Conservation (phyloP, 2,329 filamentous ascomycete species). For the Arthrobotrys sphaeroides region DNA sequence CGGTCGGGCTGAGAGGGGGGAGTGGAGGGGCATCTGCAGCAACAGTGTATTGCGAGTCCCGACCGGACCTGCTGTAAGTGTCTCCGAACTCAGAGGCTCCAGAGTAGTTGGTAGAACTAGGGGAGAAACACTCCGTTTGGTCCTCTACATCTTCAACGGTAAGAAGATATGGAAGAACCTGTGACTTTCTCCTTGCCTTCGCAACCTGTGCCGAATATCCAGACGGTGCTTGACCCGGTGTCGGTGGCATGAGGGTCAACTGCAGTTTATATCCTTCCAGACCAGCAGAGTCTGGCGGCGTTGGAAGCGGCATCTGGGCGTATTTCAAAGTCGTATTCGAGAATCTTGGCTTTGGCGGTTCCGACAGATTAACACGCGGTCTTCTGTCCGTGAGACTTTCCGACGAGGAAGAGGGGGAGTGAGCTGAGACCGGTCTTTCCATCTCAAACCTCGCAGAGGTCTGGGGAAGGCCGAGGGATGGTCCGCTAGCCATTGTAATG, state of each 20-base stretch:
- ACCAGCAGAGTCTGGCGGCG: slow-evolving; percentile 50
- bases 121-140: slow-evolving; percentile 49
- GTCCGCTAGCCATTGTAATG: slow-evolving; percentile 19
- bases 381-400: slow-evolving; percentile 41
- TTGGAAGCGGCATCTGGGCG: slow-evolving; percentile 52
- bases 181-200: slow-evolving; percentile 27
- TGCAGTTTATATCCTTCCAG: slow-evolving; percentile 51
- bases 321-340: slow-evolving; percentile 52
- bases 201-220: slow-evolving; percentile 25
- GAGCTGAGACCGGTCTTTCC: slow-evolving; percentile 17
- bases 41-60: slow-evolving; percentile 31
- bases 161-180: slow-evolving; percentile 49
- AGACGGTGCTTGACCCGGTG: slow-evolving; percentile 35
- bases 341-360: slow-evolving; percentile 46
- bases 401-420: slow-evolving; percentile 37
- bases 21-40: slow-evolving; percentile 34
- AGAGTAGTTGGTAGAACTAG: slow-evolving; percentile 52
- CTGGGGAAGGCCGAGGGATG: slow-evolving; percentile 32
- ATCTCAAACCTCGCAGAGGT: slow-evolving; percentile 53
- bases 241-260: slow-evolving; percentile 52
- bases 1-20: slow-evolving; percentile 35
- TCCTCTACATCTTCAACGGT: slow-evolving; percentile 51
- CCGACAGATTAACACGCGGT: slow-evolving; percentile 8
- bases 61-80: slow-evolving; percentile 19
- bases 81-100: slow-evolving; percentile 50